phyloP scores from a whole-genome alignment of 192 early-diverging fungal species.

The Neocallimastix lanati region DNA sequence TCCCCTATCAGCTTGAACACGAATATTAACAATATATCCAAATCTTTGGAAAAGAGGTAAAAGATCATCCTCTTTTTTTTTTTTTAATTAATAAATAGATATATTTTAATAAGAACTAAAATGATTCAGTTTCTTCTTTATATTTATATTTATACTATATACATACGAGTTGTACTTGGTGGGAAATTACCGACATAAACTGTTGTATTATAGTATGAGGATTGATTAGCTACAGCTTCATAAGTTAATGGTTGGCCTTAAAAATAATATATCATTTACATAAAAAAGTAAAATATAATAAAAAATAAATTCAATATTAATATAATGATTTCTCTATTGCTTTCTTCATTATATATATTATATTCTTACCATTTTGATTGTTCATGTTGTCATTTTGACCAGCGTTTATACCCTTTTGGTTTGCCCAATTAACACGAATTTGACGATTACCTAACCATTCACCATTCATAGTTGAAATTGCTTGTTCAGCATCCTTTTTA shows the following conservation, averaged over 20 bases:
- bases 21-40: constrained; percentile 59
- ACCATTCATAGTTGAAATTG: constrained; percentile 73
- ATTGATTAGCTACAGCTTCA: constrained; percentile 52
- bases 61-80: constrained; percentile 33
- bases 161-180: no score
- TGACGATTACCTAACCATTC: constrained; percentile 68
- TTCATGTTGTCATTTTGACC: background rate
- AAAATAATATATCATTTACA: background rate
- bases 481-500: constrained; percentile 61
- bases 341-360: no score
- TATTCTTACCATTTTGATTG: background rate
- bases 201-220: constrained; percentile 66
- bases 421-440: constrained; percentile 89
- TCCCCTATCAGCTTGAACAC: constrained; percentile 75
- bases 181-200: constrained; percentile 77
- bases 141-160: no score
- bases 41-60: constrained; percentile 53
- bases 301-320: no score
- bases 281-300: background rate
- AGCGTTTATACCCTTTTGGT: constrained; percentile 39
- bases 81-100: no score
- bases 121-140: no score
- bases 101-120: no score
- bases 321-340: no score
- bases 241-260: constrained; percentile 9